These are phyloP conservation scores for Aureobasidium sp. DNA, from an alignment of 2,329 filamentous ascomycete genomes.

Conservation along the genomic window DNA sequence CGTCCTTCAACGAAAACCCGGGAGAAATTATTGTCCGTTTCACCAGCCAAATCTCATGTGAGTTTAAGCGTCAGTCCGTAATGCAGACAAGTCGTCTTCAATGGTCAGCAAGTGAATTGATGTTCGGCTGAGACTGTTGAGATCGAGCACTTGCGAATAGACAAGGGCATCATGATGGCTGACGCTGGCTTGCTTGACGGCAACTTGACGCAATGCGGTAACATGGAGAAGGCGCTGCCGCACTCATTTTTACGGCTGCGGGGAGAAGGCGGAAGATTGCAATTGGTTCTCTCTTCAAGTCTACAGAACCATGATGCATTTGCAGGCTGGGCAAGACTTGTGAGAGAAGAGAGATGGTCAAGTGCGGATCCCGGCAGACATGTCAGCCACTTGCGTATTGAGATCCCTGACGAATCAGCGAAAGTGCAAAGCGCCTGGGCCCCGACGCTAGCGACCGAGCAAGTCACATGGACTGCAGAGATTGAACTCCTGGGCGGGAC, in stretches of 20 bases:
- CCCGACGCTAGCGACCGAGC: constrained; percentile 9
- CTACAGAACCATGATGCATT: constrained; percentile 6
- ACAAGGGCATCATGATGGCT: background rate
- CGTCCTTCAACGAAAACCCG: constrained; percentile 2
- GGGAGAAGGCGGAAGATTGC: background rate
- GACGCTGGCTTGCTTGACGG: background rate
- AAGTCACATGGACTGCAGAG: constrained; percentile 12
- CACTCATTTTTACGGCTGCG: background rate
- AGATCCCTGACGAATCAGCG: constrained; percentile 4
- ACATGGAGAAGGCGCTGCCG: constrained; percentile 1
- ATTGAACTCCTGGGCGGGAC: constrained; percentile 9
- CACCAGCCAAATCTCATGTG: constrained; percentile 1
- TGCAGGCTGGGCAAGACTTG: background rate
- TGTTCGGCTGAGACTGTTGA: background rate
- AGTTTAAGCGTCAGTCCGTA: background rate
- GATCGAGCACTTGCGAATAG: background rate
- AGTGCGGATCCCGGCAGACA: constrained; percentile 10
- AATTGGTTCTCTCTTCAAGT: background rate
- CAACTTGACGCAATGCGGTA: constrained; percentile 7
- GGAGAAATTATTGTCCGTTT: constrained; percentile 1
- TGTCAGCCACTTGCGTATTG: constrained; percentile 13
- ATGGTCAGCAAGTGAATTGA: constrained; percentile 1
- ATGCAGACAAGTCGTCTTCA: background rate
- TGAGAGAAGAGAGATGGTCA: background rate
- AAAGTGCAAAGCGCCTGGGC: constrained; percentile 7